These are phyloP conservation scores for Kalmusia sp. DNA, from an alignment of 2,329 filamentous ascomycete genomes.

Conservation along the genomic window DNA sequence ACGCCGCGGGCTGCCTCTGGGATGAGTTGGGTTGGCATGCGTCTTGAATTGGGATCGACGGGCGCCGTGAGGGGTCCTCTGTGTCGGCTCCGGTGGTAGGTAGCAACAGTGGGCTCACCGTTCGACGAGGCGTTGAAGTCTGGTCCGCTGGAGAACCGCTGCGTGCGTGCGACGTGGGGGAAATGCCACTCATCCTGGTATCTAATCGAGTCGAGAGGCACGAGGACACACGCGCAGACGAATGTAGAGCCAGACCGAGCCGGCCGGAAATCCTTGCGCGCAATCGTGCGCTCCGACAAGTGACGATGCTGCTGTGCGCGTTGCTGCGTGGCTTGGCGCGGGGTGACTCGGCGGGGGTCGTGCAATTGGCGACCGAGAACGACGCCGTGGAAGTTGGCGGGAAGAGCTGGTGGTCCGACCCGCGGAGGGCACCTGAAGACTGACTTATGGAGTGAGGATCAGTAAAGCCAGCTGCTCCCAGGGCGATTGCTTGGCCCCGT, in stretches of 20 bases:
- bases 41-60: slow-evolving; percentile 48
- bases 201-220: slow-evolving; percentile 19
- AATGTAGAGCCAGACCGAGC: slow-evolving; percentile 18
- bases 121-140: slow-evolving; percentile 23
- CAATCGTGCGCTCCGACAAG: slow-evolving; percentile 8
- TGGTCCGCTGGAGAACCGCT: slow-evolving; percentile 33
- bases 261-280: slow-evolving; percentile 6
- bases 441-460: not conserved
- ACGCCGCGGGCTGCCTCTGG: slow-evolving; percentile 40
- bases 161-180: slow-evolving; percentile 39
- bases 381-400: not conserved
- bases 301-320: slow-evolving; percentile 11
- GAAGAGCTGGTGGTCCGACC: not conserved
- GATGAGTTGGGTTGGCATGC: slow-evolving; percentile 37
- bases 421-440: not conserved
- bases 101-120: slow-evolving; percentile 34
- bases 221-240: slow-evolving; percentile 29
- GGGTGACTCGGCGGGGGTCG: not conserved
- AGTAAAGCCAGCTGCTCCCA: not conserved
- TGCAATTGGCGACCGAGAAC: slow-evolving; percentile 1
- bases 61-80: slow-evolving; percentile 40
- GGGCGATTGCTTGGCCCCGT: not conserved
- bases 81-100: slow-evolving; percentile 24
- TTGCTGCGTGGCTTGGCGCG: slow-evolving; percentile 6
- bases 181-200: slow-evolving; percentile 40